Percentiles rank a stretch among this genome's conserved stretches.
Evolutionary conservation across 2,329 filamentous ascomycete species (phyloP).

Genomic region (Zarea fungicola): DNA sequence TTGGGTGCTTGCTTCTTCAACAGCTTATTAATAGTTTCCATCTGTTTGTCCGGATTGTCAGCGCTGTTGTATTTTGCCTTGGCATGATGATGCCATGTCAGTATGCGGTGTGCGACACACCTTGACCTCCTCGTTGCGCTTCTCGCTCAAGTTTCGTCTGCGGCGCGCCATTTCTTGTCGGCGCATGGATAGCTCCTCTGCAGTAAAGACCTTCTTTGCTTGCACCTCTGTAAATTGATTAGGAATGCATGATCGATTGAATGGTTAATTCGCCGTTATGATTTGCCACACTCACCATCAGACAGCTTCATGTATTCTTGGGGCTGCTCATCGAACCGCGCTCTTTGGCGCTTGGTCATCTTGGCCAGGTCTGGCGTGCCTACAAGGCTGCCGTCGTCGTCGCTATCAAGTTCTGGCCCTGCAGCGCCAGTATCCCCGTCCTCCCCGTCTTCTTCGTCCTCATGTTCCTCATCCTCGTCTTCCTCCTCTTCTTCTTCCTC

Average conservation of each 20-base stretch:
- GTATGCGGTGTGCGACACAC: slow-evolving; percentile 27
- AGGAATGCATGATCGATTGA: slow-evolving; percentile 15
- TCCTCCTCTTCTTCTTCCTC: slow-evolving; percentile 34
- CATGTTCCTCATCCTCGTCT: slow-evolving; percentile 33
- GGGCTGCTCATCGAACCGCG: slow-evolving; percentile 51
- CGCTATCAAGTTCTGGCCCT: slow-evolving; percentile 36
- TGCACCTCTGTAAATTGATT: slow-evolving; percentile 48
- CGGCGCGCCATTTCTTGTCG: slow-evolving; percentile 58
- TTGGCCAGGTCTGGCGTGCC: slow-evolving; percentile 52
- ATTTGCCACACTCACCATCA: slow-evolving; percentile 43
- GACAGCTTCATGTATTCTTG: slow-evolving; percentile 56
- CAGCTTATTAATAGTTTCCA: slow-evolving; percentile 87
- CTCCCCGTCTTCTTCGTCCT: slow-evolving; percentile 34
- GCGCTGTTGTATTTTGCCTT: not conserved
- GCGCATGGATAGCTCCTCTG: slow-evolving; percentile 57
- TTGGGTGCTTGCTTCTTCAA: slow-evolving; percentile 82
- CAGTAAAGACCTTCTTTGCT: slow-evolving; percentile 57
- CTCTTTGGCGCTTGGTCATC: slow-evolving; percentile 57
- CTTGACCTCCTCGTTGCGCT: slow-evolving; percentile 61
- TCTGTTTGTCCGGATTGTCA: slow-evolving; percentile 44
- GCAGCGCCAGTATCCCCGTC: slow-evolving; percentile 35
- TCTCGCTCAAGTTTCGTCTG: slow-evolving; percentile 57
- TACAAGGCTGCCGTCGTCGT: slow-evolving; percentile 41
- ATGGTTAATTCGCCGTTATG: not conserved
- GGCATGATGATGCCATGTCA: not conserved